Conservation (phyloP, 208 protist species). For the Acanthamoeba divionensis region DNA sequence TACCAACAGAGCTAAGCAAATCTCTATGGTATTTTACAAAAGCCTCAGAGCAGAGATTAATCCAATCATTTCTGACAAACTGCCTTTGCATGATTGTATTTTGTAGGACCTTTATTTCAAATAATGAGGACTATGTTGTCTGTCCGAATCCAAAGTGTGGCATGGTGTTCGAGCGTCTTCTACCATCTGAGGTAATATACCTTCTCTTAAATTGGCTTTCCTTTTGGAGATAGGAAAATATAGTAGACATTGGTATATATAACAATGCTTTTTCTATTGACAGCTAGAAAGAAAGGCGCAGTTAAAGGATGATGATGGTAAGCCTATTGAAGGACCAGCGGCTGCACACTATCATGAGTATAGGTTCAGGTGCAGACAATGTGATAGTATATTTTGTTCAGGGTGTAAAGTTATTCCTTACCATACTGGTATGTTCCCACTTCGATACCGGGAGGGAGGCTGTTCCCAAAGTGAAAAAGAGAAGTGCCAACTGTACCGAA, state of each 20-base stretch:
- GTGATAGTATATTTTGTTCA: constrained; percentile 8
- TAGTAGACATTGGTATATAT: too few relatives aligned
- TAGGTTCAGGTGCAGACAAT: neutral
- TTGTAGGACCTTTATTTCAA: neutral
- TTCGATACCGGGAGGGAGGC: too few relatives aligned
- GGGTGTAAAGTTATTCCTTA: neutral
- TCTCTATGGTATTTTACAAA: neutral
- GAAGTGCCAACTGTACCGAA: too few relatives aligned
- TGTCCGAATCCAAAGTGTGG: neutral
- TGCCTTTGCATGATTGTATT: neutral
- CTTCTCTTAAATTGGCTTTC: neutral
- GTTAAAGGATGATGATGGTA: constrained; percentile 4
- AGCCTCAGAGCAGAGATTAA: neutral
- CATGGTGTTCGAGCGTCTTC: neutral
- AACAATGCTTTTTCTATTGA: neutral
- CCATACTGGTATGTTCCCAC: neutral
- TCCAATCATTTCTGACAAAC: neutral
- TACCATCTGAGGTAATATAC: neutral
- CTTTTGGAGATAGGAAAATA: too few relatives aligned
- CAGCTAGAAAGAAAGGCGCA: neutral
- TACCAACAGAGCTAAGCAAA: neutral
- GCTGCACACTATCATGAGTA: constrained; percentile 17
- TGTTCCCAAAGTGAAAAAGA: too few relatives aligned
- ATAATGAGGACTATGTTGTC: neutral
- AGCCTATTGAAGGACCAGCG: neutral